Conservation (phyloP, 73 alveolate genomes). For the Uronychia binucleata region DNA sequence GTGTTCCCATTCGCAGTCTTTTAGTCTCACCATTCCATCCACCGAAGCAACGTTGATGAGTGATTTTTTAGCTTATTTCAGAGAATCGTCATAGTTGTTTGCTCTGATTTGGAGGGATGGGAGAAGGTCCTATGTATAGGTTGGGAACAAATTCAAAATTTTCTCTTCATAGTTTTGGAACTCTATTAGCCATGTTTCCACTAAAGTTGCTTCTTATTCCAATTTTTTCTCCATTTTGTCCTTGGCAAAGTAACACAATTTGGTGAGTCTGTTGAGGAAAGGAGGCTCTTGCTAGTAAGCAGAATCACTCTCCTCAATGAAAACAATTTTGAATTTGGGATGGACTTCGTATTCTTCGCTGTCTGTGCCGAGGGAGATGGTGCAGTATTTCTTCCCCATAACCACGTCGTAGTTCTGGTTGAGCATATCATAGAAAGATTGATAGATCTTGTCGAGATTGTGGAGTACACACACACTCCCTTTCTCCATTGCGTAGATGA, state of each 20-base stretch:
- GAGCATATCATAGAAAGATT: slow-evolving; percentile 52
- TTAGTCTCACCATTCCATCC: background rate
- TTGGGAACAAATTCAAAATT: background rate
- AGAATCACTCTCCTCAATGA: slow-evolving; percentile 12
- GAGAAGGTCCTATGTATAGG: background rate
- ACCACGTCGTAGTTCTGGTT: slow-evolving; percentile 32
- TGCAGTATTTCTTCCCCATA: slow-evolving; percentile 39
- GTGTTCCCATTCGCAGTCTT: background rate
- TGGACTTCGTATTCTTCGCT: slow-evolving; percentile 38
- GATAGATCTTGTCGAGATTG: slow-evolving; percentile 37
- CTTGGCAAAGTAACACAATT: slow-evolving; percentile 6
- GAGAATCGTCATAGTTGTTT: background rate
- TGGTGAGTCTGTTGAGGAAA: slow-evolving; percentile 56
- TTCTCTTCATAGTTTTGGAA: background rate
- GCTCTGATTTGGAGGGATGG: background rate
- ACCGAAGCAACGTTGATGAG: background rate
- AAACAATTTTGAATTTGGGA: slow-evolving; percentile 19
- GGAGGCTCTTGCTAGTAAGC: slow-evolving; percentile 48
- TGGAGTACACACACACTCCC: slow-evolving; percentile 22
- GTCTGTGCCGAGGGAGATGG: slow-evolving; percentile 52
- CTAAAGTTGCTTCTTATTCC: background rate
- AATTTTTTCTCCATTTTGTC: background rate
- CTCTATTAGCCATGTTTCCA: background rate
- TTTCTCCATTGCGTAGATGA: slow-evolving; percentile 55
- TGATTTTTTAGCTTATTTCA: background rate